These are phyloP conservation scores for Pseudogymnoascus sp. DNA, from an alignment of 2,329 filamentous ascomycete species.

Conservation along the genomic window DNA sequence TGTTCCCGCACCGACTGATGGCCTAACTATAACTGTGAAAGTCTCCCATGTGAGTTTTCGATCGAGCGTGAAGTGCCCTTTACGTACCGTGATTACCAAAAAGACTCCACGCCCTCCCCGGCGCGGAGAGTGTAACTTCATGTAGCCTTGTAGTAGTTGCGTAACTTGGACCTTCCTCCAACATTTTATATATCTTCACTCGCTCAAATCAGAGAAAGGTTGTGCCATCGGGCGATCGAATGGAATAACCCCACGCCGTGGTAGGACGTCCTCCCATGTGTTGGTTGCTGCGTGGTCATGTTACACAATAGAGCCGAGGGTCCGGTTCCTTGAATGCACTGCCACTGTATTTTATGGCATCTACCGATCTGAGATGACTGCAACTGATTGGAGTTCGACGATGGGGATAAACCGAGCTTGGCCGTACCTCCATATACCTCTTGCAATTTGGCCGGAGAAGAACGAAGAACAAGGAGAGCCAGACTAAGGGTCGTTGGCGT, in stretches of 20 bases:
- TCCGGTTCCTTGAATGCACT: not conserved
- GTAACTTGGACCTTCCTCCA: not conserved
- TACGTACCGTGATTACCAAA: not conserved
- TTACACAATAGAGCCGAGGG: not conserved
- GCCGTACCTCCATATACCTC: not conserved
- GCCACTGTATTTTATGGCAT: not conserved
- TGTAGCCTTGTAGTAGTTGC: constrained; percentile 1
- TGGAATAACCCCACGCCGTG: not conserved
- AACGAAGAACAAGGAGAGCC: not conserved
- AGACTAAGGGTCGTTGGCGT: not conserved
- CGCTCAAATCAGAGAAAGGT: not conserved
- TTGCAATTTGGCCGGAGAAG: not conserved
- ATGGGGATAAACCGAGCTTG: not conserved
- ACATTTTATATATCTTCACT: not conserved
- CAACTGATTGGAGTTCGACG: not conserved
- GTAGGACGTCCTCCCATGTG: not conserved
- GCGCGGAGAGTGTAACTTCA: not conserved
- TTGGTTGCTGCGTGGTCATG: constrained; percentile 1
- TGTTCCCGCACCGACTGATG: not conserved
- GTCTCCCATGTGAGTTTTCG: not conserved
- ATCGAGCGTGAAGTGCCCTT: not conserved
- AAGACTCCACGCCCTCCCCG: not conserved
- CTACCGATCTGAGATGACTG: not conserved
- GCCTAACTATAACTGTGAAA: not conserved
- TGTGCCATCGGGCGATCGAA: not conserved